Evolutionary conservation across 805 yeast species (phyloP).

Genomic region (Candida fluviatilis): DNA sequence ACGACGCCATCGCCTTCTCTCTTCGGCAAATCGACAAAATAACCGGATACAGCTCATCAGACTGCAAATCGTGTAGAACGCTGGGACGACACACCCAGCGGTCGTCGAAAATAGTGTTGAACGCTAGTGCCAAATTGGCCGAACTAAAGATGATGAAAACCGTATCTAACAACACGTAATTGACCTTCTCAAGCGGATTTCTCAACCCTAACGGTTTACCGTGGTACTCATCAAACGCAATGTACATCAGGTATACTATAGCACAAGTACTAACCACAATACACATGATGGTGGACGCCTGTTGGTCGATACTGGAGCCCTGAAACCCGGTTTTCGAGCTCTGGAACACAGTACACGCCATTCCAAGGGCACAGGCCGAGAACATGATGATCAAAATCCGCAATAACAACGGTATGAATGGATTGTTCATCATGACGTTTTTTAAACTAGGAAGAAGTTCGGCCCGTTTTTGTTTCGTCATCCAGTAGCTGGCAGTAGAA

Average conservation of each 20-base stretch:
- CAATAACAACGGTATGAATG: slow-evolving; percentile 75
- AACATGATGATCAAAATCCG: slow-evolving; percentile 49
- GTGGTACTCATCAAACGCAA: slow-evolving; percentile 85
- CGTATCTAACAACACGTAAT: slow-evolving; percentile 76
- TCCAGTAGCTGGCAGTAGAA: slow-evolving; percentile 65
- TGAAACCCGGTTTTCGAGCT: slow-evolving; percentile 32
- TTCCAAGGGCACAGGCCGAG: slow-evolving; percentile 63
- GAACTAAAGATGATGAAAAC: slow-evolving; percentile 84
- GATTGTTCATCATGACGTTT: slow-evolving; percentile 63
- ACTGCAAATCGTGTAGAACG: slow-evolving; percentile 11
- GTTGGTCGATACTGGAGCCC: slow-evolving; percentile 50
- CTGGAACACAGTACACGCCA: slow-evolving; percentile 59
- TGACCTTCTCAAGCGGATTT: slow-evolving; percentile 77
- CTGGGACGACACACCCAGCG: slow-evolving; percentile 66
- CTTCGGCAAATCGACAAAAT: slow-evolving; percentile 62
- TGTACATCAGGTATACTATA: slow-evolving; percentile 69
- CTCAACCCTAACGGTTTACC: slow-evolving; percentile 91
- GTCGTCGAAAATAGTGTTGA: slow-evolving; percentile 74
- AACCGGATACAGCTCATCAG: slow-evolving; percentile 23
- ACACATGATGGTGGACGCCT: slow-evolving; percentile 92
- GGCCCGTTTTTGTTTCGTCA: slow-evolving; percentile 56
- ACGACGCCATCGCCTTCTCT: slow-evolving; percentile 74
- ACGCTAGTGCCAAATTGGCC: slow-evolving; percentile 82
- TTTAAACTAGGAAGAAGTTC: slow-evolving; percentile 61
- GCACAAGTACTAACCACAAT: slow-evolving; percentile 80